A percentile compares a stretch with the other conserved stretches of the same genome.
Conservation (phyloP, 768 basidiomycete genomes). For the Rhodosporidiobolus sp. region DNA sequence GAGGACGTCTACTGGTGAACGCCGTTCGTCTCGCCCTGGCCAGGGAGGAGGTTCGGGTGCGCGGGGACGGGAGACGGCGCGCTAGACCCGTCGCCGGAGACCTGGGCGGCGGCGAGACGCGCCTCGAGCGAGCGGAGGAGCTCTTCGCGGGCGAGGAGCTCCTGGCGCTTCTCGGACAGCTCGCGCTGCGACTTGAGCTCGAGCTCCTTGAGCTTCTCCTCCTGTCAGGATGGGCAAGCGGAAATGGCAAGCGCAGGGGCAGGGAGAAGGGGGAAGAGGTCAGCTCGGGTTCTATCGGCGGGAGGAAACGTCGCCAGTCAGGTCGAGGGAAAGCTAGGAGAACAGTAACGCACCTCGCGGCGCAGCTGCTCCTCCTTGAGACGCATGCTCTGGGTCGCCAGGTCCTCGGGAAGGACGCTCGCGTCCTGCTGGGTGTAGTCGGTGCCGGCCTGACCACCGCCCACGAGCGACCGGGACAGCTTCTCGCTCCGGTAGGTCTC, state of each 20-base stretch:
- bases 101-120: constrained; percentile 26
- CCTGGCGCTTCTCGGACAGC: constrained; percentile 95
- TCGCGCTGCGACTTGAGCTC: constrained; percentile 97
- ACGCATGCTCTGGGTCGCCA: constrained; percentile 92
- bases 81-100: background rate
- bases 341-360: constrained; percentile 56
- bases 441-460: constrained; percentile 60
- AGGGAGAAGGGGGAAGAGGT: background rate
- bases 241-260: background rate
- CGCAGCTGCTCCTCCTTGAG: constrained; percentile 99
- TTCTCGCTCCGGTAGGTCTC: constrained; percentile 87
- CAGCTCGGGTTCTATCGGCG: no score
- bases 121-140: constrained; percentile 40
- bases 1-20: no score
- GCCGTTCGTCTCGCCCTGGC: no score
- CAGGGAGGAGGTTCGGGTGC: no score
- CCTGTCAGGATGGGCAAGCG: background rate
- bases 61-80: no score
- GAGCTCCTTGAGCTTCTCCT: constrained; percentile 79
- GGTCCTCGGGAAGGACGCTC: constrained; percentile 78
- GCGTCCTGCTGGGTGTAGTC: constrained; percentile 47
- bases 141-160: constrained; percentile 92
- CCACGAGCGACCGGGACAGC: constrained; percentile 74
- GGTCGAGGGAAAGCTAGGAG: no score
- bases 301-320: no score